Base-by-base conservation (phyloP, 495 filamentous ascomycete species). In the Tuber microsphaerosporum region DNA sequence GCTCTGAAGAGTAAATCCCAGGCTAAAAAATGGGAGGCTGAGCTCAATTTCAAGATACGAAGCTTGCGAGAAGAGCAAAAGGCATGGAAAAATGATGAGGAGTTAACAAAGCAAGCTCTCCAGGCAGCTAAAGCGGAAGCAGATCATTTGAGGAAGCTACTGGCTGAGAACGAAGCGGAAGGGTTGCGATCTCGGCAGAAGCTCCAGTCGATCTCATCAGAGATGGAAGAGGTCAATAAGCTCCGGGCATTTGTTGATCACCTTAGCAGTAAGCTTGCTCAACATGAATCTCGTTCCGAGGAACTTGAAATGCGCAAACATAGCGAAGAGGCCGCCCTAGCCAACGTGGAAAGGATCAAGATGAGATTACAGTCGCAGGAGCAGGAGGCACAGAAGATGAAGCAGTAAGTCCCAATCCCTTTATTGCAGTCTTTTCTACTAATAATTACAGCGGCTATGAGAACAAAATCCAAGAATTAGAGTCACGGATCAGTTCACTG, bases 21-120 rank as follows among this genome's bases (percentile, higher is more conserved):
- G 71, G 84, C 89, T 6, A 90, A 91, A 84, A 92, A 90, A 82
- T 91, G 90, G 87, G 91, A 93, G 78, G 86, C 84, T 9, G 89
- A 91, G 71, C 85, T 92, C 19, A 87, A 84, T 34, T 83, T 84
- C 68, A 91, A 90, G 79, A 84, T 92, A 71, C 85, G 86, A 46
- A 81, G 83, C 1, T 83, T 92, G 34, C 85, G 87, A 43, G 91
- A 92, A 65, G 91, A 93, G 77, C 89, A 92, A 78, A 91, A 89
- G 78, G 87, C 87, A 61, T 91, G 89, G 90, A 85, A 83, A 20
- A 76, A 82, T 1, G 88, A 91, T 75, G 83, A 87, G 61, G 85
- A 86, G 37, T 81, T 81, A 46, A 84, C 92, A 2, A 85, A 85
- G 51, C 83, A 84, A 31, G 88, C 90, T 48, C 84, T 92, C 6